These are phyloP conservation scores for Chenopodium quinoa DNA, from an alignment of 148 eudicot genomes.

Conservation along the genomic window DNA sequence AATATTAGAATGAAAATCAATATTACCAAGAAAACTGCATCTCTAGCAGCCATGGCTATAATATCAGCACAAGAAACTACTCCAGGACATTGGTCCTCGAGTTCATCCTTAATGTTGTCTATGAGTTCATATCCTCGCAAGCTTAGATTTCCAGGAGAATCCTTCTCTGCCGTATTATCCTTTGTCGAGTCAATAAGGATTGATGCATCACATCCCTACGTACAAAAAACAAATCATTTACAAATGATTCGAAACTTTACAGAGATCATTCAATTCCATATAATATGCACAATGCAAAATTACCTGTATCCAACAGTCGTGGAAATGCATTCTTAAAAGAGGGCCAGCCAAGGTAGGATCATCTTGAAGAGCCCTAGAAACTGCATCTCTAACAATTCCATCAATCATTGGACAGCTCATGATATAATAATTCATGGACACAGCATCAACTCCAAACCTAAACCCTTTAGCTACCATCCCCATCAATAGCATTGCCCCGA, in stretches of 20 bases:
- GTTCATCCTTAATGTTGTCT: constrained; percentile 53
- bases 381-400: constrained; percentile 41
- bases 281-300: no score
- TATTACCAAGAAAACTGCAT: constrained; percentile 79
- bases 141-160: constrained; percentile 86
- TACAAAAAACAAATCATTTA: not conserved
- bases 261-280: no score
- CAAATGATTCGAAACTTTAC: not conserved
- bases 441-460: constrained; percentile 27
- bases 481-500: constrained; percentile 26
- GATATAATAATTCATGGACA: constrained; percentile 57
- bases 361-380: constrained; percentile 44
- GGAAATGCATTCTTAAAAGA: constrained; percentile 69
- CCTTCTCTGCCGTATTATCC: constrained; percentile 83
- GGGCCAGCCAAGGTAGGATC: constrained; percentile 70
- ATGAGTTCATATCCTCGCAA: constrained; percentile 75
- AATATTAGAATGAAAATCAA: no score
- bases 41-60: constrained; percentile 82
- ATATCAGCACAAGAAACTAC: constrained; percentile 91
- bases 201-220: constrained; percentile 90
- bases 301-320: constrained; percentile 75
- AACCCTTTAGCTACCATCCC: constrained; percentile 27
- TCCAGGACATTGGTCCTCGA: constrained; percentile 76
- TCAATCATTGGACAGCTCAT: constrained; percentile 63
- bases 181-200: constrained; percentile 72